Evolutionary conservation across 139 green algal species (phyloP), one percentile per base, ranked within the genome.

Genomic region (Volvox africanus): DNA sequence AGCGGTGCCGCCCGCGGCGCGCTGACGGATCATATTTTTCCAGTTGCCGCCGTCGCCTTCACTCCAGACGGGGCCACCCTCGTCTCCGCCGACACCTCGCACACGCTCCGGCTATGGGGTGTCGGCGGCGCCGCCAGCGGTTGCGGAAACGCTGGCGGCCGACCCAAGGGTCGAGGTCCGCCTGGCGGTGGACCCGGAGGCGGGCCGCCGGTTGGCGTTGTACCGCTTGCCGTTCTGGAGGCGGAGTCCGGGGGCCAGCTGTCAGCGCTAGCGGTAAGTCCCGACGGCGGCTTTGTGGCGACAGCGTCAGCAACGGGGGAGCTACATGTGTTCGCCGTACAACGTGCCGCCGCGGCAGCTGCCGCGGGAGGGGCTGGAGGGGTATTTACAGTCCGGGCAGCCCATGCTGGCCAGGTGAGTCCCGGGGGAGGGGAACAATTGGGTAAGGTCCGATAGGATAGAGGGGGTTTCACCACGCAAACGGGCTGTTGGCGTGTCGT

Each of bases 11-110:
- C 86, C 50, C n/a, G 32, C 37, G 86, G 86, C 50, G 86, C 86
- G n/a, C 71, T 90, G 50, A 90, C 71, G 18, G 86, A 90, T 69
- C 86, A 90, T 69, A 90, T 90, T 69, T 90, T 90, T 69, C 86
- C 86, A 30, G 50, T 90, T n/a, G 86, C 73, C 36, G 86, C 30
- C 50, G 16, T 90, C 26, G 86, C 86, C 73, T 90, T 71, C 36
- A 71, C 86, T 1, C 50, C 86, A 1, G 50, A 84, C 86, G 86
- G 86, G 50, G 1, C 1, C 71, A 61, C 13, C 20, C 86, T 90
- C 19, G 21, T 83, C 2, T 77, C 86, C 86, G 86, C 86, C 11
- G 86, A 90, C 50, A 90, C 73, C n/a, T 76, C 73, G 19, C 86
- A 90, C 73, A 90, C 86, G 21, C 30, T 90, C 11, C 71, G 86